These are phyloP conservation scores for Tephrocybe sp. DNA, from an alignment of 768 basidiomycete genomes.

Conservation along the genomic window DNA sequence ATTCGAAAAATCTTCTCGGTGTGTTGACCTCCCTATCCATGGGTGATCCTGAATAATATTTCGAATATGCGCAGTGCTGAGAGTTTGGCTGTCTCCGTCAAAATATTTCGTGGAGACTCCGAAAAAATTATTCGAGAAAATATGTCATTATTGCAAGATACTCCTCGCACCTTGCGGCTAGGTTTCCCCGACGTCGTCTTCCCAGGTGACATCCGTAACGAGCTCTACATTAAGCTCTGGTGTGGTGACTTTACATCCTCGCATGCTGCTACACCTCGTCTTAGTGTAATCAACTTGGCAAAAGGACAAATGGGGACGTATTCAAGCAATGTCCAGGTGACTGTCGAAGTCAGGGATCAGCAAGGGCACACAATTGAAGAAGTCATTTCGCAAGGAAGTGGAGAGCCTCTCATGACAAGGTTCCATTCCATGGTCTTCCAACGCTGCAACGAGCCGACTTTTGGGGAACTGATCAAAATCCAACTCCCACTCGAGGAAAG, in stretches of 20 bases:
- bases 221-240: slow-evolving; percentile 96
- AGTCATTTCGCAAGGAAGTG: slow-evolving; percentile 79
- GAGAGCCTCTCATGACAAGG: slow-evolving; percentile 75
- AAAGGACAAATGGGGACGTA: slow-evolving; percentile 52
- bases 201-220: slow-evolving; percentile 89
- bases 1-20: slow-evolving; percentile 82
- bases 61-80: slow-evolving; percentile 61
- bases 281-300: slow-evolving; percentile 62
- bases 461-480: slow-evolving; percentile 90
- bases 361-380: slow-evolving; percentile 68
- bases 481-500: slow-evolving; percentile 65
- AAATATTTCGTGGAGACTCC: slow-evolving; percentile 83
- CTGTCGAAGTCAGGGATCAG: slow-evolving; percentile 79
- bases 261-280: slow-evolving; percentile 43
- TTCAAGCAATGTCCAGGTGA: slow-evolving; percentile 79
- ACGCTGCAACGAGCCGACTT: slow-evolving; percentile 85
- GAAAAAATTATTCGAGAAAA: slow-evolving; percentile 77
- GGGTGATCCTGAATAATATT: not conserved
- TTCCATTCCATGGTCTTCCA: slow-evolving; percentile 92
- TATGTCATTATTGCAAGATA: slow-evolving; percentile 75
- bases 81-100: slow-evolving; percentile 77
- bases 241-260: slow-evolving; percentile 78
- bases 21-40: slow-evolving; percentile 19
- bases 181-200: slow-evolving; percentile 97
- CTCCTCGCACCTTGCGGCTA: slow-evolving; percentile 79